phyloP scores from a whole-genome alignment of 805 yeast species.

The Metschnikowia noctiluminum region DNA sequence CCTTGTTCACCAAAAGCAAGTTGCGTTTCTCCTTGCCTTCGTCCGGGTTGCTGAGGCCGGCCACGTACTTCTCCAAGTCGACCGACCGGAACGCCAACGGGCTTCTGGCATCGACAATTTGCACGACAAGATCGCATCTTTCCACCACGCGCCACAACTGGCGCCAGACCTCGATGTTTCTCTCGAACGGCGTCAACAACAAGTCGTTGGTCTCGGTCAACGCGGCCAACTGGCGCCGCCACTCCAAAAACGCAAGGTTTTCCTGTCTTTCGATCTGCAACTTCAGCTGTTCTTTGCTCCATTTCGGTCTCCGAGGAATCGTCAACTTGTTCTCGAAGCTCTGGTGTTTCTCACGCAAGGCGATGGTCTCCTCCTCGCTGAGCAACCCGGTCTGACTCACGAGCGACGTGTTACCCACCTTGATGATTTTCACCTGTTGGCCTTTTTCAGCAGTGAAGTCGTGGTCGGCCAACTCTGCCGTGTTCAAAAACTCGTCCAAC shows the following conservation, averaged over 20 bases:
- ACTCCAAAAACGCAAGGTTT: conserved; percentile 83
- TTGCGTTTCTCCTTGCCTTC: conserved; percentile 57
- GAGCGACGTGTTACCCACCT: conserved; percentile 54
- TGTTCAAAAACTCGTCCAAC: conserved; percentile 87
- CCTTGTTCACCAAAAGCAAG: conserved; percentile 84
- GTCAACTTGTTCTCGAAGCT: conserved; percentile 68
- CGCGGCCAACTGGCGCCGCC: conserved; percentile 89
- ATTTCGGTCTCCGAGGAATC: conserved; percentile 89
- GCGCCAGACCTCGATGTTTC: conserved; percentile 97
- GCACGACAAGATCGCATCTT: conserved; percentile 89
- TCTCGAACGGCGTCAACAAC: conserved; percentile 90
- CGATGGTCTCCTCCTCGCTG: conserved; percentile 62
- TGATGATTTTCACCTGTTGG: conserved; percentile 78
- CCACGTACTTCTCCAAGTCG: conserved; percentile 82
- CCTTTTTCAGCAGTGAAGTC: conserved; percentile 92
- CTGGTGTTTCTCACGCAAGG: conserved; percentile 58
- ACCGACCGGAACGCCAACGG: conserved; percentile 86
- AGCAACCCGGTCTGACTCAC: conserved; percentile 47
- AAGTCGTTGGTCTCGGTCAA: conserved; percentile 83
- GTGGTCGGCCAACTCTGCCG: conserved; percentile 94
- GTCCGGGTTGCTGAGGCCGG: conserved; percentile 59
- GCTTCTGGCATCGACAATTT: conserved; percentile 95
- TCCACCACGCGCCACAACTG: conserved; percentile 98
- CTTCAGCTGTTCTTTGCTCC: conserved; percentile 72
- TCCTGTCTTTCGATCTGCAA: conserved; percentile 81